Evolutionary conservation across 208 protist species (phyloP), one percentile per base, ranked within the genome.

Genomic region (Borovskyia barvae): DNA sequence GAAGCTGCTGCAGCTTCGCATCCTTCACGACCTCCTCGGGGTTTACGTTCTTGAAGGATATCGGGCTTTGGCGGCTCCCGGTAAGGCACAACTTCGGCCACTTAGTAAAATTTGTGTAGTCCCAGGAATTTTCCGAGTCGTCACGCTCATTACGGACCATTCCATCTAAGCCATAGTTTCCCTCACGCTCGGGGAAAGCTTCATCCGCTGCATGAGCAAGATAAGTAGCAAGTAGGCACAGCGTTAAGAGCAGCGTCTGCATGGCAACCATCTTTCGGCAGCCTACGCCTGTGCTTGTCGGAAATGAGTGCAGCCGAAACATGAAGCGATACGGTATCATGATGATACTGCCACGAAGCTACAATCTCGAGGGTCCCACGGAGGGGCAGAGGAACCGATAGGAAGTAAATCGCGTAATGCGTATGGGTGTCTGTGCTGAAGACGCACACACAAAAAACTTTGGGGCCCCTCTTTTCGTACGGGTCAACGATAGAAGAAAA

Each of bases 41-140:
- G 54, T 75, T 64, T 15, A 90, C 56, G 20, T 86, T 77, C 1
- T 67, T 50, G 51, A 90, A 89, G 36, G 80, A 89, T 49, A 90
- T 80, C 42, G 82, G 87, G 46, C 82, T 90, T 50, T 90, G 83
- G 24, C 68, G 67, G 37, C 49, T 66, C n/a, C 83, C 78, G 15
- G 43, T 72, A 15, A 57, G 59, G 64, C 83, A 89, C 54, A 77
- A 11, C 60, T 42, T 4, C 8, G 78, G 77, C 77, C 81, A 89
- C 2, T 66, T 39, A 24, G 51, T 54, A 15, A 85, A 56, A 61
- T 85, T 71, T 5, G 54, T 42, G 59, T 85, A 93, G 57, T 71
- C 56, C 72, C 80, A 86, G 7, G 36, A 15, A 19, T 46, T 0
- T 11, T 24, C 19, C 6, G 66, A 68, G 11, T 70, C 60, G 24